These are phyloP conservation scores for Geoglossum glabrum DNA, from an alignment of 495 filamentous ascomycete species.

Conservation along the genomic window DNA sequence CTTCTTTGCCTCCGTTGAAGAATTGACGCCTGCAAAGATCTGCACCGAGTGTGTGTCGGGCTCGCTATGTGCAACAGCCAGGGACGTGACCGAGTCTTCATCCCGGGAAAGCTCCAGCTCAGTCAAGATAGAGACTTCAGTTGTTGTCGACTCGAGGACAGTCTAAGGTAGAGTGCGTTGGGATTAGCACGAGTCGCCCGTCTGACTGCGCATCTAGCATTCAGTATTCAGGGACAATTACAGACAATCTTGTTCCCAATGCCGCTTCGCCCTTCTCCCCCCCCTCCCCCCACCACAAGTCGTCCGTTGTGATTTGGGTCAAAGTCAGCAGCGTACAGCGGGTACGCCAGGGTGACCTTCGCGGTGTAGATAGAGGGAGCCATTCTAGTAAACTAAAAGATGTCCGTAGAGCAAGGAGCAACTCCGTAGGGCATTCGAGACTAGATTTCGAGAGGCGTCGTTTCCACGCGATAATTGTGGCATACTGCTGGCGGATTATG, in stretches of 20 bases:
- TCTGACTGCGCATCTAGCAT: neutral
- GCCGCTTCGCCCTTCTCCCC: conserved; percentile 66
- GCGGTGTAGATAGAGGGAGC: conserved; percentile 35
- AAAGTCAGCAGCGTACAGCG: conserved; percentile 80
- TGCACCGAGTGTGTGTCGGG: conserved; percentile 18
- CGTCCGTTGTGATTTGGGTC: conserved; percentile 55
- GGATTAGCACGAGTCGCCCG: neutral
- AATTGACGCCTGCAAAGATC: conserved; percentile 75
- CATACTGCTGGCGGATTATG: neutral
- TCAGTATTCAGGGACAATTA: conserved; percentile 5
- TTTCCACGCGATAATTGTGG: neutral
- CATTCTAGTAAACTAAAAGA: conserved; percentile 14
- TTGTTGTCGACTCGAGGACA: conserved; percentile 45
- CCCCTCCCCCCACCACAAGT: conserved; percentile 77
- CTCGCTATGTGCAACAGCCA: conserved; percentile 38
- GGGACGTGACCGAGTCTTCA: conserved; percentile 78
- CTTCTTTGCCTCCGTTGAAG: conserved; percentile 43
- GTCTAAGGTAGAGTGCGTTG: conserved; percentile 24
- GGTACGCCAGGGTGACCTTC: conserved; percentile 59
- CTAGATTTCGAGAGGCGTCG: neutral
- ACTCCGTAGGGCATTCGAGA: neutral
- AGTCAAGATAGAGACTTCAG: conserved; percentile 38
- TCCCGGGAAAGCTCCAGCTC: conserved; percentile 67
- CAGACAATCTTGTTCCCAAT: conserved; percentile 80
- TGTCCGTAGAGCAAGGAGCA: neutral